Evolutionary conservation across 1,284 basidiomycete genomes (phyloP).

Genomic region (Peniophora sp.): DNA sequence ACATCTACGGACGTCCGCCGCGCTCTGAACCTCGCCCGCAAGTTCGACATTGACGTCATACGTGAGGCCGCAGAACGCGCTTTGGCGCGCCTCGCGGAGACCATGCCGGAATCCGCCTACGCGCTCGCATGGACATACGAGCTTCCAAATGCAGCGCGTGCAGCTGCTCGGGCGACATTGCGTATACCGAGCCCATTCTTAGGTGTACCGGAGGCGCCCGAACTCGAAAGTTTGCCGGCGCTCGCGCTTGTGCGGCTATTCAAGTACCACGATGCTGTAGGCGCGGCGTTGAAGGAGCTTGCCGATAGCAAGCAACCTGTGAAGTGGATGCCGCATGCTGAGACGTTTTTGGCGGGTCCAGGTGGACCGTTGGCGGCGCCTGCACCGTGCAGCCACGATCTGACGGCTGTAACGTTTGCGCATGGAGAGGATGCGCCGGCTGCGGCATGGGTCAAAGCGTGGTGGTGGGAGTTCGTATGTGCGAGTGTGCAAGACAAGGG

Average conservation of each 20-base stretch:
- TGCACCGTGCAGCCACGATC: neutral
- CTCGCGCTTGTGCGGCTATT: neutral
- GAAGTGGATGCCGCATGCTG: neutral
- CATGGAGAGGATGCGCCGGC: neutral
- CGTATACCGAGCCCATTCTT: neutral
- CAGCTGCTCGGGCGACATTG: neutral
- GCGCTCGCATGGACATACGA: neutral
- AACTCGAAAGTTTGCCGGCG: neutral
- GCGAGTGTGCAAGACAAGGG: neutral
- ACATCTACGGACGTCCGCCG: neutral
- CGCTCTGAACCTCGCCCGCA: neutral
- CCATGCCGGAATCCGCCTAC: neutral
- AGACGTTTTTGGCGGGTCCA: neutral
- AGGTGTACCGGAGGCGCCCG: neutral
- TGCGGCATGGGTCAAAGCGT: neutral
- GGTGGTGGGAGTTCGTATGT: neutral
- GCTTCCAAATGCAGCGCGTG: neutral
- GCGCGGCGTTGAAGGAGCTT: neutral
- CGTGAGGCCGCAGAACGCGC: neutral
- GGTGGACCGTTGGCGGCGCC: neutral
- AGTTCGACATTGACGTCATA: neutral
- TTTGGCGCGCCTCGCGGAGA: neutral
- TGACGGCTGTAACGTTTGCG: no score
- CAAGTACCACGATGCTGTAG: neutral
- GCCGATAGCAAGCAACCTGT: neutral